These are phyloP conservation scores for Xylaria venustula DNA, from an alignment of 495 filamentous ascomycete species.

Conservation along the genomic window DNA sequence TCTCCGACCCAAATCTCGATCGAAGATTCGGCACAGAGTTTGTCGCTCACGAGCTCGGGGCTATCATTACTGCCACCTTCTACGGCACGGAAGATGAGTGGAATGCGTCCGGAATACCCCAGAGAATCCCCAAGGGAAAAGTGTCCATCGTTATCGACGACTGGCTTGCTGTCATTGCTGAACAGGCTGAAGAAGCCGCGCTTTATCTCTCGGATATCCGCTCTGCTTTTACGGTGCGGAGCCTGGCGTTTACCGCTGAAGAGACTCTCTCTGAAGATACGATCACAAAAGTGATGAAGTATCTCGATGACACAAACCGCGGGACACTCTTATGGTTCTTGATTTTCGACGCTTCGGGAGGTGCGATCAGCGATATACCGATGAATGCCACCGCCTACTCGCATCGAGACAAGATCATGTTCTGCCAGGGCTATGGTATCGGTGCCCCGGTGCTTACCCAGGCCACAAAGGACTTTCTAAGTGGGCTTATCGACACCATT, in stretches of 20 bases:
- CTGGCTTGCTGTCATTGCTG: constrained; percentile 53
- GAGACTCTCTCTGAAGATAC: constrained; percentile 40
- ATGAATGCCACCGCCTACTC: constrained; percentile 54
- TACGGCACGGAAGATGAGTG: constrained; percentile 54
- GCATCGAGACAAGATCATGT: constrained; percentile 58
- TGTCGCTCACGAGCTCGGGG: constrained; percentile 49
- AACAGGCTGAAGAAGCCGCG: constrained; percentile 49
- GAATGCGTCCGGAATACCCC: constrained; percentile 43
- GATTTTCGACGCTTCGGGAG: constrained; percentile 58
- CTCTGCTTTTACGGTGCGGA: constrained; percentile 53
- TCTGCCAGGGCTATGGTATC: constrained; percentile 58
- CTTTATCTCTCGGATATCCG: constrained; percentile 45
- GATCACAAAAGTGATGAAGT: constrained; percentile 48
- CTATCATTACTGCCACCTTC: constrained; percentile 50
- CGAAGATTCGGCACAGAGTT: constrained; percentile 54
- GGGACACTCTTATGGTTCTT: constrained; percentile 53
- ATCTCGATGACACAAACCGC: constrained; percentile 48
- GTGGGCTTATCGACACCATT: constrained; percentile 45
- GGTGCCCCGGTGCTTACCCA: constrained; percentile 43
- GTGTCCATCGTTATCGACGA: constrained; percentile 47
- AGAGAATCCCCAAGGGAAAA: constrained; percentile 38
- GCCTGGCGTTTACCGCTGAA: constrained; percentile 48
- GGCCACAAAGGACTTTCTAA: constrained; percentile 46
- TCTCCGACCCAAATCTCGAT: constrained; percentile 51
- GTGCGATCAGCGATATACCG: constrained; percentile 46